phyloP scores from a whole-genome alignment of 768 basidiomycete species.

The Cystobasidiopsis lactophilus region DNA sequence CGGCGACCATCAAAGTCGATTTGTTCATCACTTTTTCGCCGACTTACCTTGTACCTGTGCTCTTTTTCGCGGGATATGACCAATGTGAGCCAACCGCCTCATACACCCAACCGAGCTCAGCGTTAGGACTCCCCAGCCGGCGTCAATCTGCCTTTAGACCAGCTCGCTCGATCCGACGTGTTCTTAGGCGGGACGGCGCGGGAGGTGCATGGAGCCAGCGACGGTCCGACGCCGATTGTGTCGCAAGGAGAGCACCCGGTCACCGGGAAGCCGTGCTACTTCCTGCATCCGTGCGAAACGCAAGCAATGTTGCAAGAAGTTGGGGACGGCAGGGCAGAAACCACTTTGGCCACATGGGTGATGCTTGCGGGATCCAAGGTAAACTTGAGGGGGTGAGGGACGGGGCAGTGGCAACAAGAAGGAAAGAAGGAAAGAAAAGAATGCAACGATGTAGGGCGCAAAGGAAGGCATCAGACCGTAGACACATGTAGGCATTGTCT shows the following conservation, averaged over 20 bases:
- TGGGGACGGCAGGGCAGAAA: slow-evolving; percentile 22
- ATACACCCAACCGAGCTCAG: no score
- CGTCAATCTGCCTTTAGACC: no score
- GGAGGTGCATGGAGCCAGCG: no score
- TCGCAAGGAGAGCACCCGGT: slow-evolving; percentile 74
- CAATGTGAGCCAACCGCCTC: no score
- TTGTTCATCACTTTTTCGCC: no score
- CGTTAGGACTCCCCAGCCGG: no score
- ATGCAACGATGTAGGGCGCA: background rate
- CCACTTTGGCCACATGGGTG: background rate
- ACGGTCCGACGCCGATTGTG: slow-evolving; percentile 20
- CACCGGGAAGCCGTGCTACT: slow-evolving; percentile 54
- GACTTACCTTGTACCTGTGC: no score
- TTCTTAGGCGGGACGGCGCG: no score
- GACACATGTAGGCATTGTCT: background rate
- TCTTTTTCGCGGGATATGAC: no score
- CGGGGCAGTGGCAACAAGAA: background rate
- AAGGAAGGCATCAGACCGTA: background rate
- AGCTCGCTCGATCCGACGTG: no score
- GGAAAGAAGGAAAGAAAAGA: background rate
- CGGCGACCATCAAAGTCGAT: no score
- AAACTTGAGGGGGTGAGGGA: background rate
- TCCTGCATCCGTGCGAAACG: slow-evolving; percentile 69
- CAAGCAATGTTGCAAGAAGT: slow-evolving; percentile 44
- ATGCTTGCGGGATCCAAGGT: background rate